Percentiles rank a stretch among this genome's conserved stretches.
Conservation (phyloP, 2,329 filamentous ascomycete genomes). For the Calonectria naviculata region DNA sequence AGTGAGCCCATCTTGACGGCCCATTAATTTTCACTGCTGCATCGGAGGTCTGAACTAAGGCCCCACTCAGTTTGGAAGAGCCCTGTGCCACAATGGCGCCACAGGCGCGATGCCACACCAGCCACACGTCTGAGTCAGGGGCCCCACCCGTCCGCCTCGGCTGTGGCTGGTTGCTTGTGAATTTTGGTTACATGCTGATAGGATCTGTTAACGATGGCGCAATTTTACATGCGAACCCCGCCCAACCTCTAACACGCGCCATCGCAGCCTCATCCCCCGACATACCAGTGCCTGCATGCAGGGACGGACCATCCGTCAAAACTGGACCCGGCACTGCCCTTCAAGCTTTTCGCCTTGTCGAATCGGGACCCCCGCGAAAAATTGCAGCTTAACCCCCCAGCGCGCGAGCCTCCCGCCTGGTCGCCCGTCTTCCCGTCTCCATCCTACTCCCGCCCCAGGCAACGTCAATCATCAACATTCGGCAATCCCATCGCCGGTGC, state of each 20-base stretch:
- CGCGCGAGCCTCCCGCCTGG: constrained; percentile 26
- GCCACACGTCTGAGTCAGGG: background rate
- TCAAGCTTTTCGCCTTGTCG: constrained; percentile 20
- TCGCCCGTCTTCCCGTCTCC: constrained; percentile 35
- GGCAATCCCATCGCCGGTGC: constrained; percentile 19
- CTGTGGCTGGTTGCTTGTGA: background rate
- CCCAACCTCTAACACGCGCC: constrained; percentile 17
- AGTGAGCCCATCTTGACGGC: constrained; percentile 28
- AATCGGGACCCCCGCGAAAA: constrained; percentile 21
- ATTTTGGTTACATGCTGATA: constrained; percentile 16
- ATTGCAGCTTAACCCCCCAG: constrained; percentile 7
- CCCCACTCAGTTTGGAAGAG: constrained; percentile 6
- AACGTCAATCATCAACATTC: constrained; percentile 30
- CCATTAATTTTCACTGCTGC: constrained; percentile 37
- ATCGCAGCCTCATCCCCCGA: constrained; percentile 6
- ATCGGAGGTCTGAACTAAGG: constrained; percentile 24
- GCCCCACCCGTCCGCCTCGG: constrained; percentile 15
- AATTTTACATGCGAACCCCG: background rate
- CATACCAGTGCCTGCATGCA: constrained; percentile 6
- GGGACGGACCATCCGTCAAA: constrained; percentile 23
- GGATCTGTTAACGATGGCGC: constrained; percentile 6
- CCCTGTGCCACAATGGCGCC: constrained; percentile 14
- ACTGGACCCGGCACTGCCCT: constrained; percentile 18
- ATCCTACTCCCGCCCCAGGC: constrained; percentile 36
- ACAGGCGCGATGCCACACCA: background rate